Percentiles rank a stretch among this genome's conserved stretches.
Conservation (phyloP, 805 yeast species). For the Metschnikowia orientalis region DNA sequence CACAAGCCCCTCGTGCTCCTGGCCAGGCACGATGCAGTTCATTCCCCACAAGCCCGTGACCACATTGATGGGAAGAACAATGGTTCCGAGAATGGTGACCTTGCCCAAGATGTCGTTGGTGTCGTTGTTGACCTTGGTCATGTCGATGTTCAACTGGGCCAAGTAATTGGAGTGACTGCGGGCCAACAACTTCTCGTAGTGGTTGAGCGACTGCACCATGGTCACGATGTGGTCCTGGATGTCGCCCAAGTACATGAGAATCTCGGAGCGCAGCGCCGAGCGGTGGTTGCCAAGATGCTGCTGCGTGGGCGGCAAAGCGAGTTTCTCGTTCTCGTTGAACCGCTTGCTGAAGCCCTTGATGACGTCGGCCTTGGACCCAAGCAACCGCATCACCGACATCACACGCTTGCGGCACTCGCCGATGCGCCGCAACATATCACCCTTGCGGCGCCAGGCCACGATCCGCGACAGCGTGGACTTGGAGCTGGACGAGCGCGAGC, state of each 20-base stretch:
- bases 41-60: slow-evolving; percentile 98
- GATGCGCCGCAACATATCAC: slow-evolving; percentile 90
- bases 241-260: slow-evolving; percentile 92
- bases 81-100: slow-evolving; percentile 89
- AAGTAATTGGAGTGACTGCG: slow-evolving; percentile 94
- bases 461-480: slow-evolving; percentile 48
- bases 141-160: slow-evolving; percentile 95
- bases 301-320: slow-evolving; percentile 5
- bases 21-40: slow-evolving; percentile 97
- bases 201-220: slow-evolving; percentile 93
- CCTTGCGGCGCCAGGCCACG: slow-evolving; percentile 77
- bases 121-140: slow-evolving; percentile 95
- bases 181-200: slow-evolving; percentile 89
- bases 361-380: slow-evolving; percentile 96
- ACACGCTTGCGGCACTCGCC: slow-evolving; percentile 95
- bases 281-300: slow-evolving; percentile 11
- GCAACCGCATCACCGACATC: slow-evolving; percentile 78
- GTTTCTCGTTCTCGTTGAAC: slow-evolving; percentile 57
- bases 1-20: slow-evolving; percentile 39
- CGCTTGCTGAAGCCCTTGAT: slow-evolving; percentile 91
- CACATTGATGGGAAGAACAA: slow-evolving; percentile 90
- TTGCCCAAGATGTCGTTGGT: slow-evolving; percentile 95
- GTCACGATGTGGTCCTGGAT: slow-evolving; percentile 97
- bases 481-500: slow-evolving; percentile 18
- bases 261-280: slow-evolving; percentile 62